Evolutionary conservation across 163 green algal genomes (phyloP), one percentile per base, ranked within the genome.

Genomic region (Volvox carteri): DNA sequence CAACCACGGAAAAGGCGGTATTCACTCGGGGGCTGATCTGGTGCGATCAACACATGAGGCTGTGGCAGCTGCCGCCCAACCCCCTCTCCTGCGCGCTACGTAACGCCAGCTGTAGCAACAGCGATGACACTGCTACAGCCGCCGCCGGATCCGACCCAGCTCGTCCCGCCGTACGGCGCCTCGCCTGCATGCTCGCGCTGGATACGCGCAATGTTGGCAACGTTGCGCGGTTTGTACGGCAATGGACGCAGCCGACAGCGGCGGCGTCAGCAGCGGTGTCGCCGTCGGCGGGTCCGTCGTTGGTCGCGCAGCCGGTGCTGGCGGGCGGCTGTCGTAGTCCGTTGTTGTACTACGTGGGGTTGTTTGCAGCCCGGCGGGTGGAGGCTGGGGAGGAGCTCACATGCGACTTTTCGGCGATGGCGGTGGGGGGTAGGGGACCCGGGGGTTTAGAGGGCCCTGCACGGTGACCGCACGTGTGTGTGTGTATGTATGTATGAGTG

Each of bases 21-120:
- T 87, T 42, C 62, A 6, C 46, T 8, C 58, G 46, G 8, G 81
- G 81, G 2, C 65, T 87, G 9, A 44, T 44, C 33, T 72, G 46
- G 46, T 58, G 30, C 46, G 81, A 87, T 0, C 30, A 19, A 0
- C 65, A 72, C 65, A 65, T 87, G 33, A 62, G 44, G 18, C 19
- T 70, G 4, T 87, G 81, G 81, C 81, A 87, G 81, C 65, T 87
- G 46, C 81, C 81, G 33, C 81, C 81, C 48, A 87, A 87, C 62
- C 81, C 81, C 14, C 48, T 87, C 7, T 18, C 81, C 0, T 21
- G 1, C 0, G 67, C 65, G 21, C 46, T 87, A 5, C 62, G 28
- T 46, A 33, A 37, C 39, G 23, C 39, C 39, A 30, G 19, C 37
- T 54, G 16, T 37, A 18, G 12, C 37, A 54, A 25, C 73, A 25